These are phyloP conservation scores for Ceratobasidium theobromae DNA, from an alignment of 1,284 basidiomycete species.

Conservation along the genomic window DNA sequence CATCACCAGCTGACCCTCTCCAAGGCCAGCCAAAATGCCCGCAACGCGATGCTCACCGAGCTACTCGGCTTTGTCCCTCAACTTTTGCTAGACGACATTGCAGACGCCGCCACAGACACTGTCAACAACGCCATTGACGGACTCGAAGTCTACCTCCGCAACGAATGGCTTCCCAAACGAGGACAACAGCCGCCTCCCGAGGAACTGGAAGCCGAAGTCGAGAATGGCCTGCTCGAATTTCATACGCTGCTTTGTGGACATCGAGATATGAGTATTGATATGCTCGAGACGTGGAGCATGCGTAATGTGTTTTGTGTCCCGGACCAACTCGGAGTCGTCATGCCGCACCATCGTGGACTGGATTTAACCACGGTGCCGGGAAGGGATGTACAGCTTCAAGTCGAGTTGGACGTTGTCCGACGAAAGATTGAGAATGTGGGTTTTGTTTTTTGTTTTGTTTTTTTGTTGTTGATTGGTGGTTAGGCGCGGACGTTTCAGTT, in stretches of 20 bases:
- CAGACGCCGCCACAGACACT: conserved; percentile 35
- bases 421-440: conserved; percentile 34
- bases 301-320: conserved; percentile 36
- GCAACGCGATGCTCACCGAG: conserved; percentile 33
- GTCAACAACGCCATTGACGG: conserved; percentile 35
- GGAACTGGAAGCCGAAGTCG: conserved; percentile 23
- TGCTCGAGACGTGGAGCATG: conserved; percentile 36
- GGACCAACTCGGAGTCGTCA: conserved; percentile 32
- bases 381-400: conserved; percentile 30
- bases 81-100: conserved; percentile 36
- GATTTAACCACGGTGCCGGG: conserved; percentile 30
- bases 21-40: background rate
- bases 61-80: conserved; percentile 36
- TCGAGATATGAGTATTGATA: conserved; percentile 36
- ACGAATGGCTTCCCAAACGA: conserved; percentile 31
- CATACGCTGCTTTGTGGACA: conserved; percentile 36
- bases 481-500: conserved; percentile 34
- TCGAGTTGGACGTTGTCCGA: conserved; percentile 33
- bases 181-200: conserved; percentile 10
- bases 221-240: conserved; percentile 34
- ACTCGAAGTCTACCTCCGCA: conserved; percentile 35
- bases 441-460: background rate
- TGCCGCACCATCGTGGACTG: conserved; percentile 36
- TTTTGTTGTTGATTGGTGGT: background rate
- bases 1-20: background rate